Evolutionary conservation across 2,329 filamentous ascomycete species (phyloP).

Genomic region (Lachnellula occidentalis): DNA sequence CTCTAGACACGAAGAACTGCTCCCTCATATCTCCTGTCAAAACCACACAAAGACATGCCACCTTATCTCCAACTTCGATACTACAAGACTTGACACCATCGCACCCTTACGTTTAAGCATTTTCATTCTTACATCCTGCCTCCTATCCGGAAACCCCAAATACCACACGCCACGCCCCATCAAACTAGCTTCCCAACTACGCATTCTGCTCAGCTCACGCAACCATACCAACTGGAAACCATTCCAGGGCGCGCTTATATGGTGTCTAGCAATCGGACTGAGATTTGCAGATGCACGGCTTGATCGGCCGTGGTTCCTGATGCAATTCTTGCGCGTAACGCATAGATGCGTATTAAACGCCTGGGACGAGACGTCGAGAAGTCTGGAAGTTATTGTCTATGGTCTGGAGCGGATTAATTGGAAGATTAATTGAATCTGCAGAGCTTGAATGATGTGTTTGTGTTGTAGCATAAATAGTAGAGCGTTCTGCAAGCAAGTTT

Average conservation of each 20-base stretch:
- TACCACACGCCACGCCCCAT: not conserved
- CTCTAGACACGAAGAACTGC: not conserved
- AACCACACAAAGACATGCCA: not conserved
- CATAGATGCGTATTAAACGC: not conserved
- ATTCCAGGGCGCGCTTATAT: not conserved
- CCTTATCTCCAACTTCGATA: not conserved
- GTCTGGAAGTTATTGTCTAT: not conserved
- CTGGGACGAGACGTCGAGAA: slow-evolving; percentile 1
- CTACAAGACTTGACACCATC: not conserved
- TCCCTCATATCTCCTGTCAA: not conserved
- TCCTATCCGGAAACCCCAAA: not conserved
- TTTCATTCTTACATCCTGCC: not conserved
- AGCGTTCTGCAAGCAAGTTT: too few species aligned
- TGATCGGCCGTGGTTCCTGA: slow-evolving; percentile 1
- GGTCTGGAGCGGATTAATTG: not conserved
- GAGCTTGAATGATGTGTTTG: too few species aligned
- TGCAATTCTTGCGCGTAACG: slow-evolving; percentile 1
- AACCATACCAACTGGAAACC: not conserved
- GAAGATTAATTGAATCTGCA: not conserved
- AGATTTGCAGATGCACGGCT: not conserved
- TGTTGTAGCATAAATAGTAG: too few species aligned
- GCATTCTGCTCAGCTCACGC: not conserved
- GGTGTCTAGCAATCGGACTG: slow-evolving; percentile 1
- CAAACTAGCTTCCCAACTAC: not conserved
- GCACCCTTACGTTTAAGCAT: not conserved